A percentile compares a stretch with the other conserved stretches of the same genome.
phyloP scores from a whole-genome alignment of 805 yeast genomes.

The Hanseniaspora guilliermondii region DNA sequence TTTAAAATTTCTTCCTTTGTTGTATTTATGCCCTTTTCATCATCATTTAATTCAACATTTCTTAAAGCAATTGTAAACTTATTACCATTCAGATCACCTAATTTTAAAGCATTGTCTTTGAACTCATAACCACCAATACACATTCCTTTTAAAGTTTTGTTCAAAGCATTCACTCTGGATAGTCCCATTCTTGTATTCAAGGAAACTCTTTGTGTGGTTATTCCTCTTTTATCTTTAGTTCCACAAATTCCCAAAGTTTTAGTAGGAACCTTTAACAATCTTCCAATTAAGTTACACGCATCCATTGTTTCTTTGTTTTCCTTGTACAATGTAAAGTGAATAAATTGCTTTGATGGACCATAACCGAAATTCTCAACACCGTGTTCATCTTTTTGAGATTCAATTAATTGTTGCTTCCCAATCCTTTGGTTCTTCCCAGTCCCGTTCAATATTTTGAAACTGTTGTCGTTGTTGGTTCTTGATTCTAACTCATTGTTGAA shows the following conservation, averaged over 20 bases:
- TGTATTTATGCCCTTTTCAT: constrained; percentile 16
- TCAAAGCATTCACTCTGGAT: constrained; percentile 63
- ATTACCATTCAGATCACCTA: constrained; percentile 83
- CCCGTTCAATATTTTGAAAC: constrained; percentile 49
- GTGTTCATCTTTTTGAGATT: constrained; percentile 30
- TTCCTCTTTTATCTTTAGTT: constrained; percentile 92
- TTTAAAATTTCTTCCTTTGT: constrained; percentile 27
- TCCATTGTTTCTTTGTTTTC: constrained; percentile 98
- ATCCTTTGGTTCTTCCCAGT: constrained; percentile 31
- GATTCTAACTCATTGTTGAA: constrained; percentile 70
- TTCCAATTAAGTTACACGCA: constrained; percentile 62
- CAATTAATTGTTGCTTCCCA: constrained; percentile 29
- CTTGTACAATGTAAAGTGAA: constrained; percentile 74
- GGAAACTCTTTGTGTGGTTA: constrained; percentile 74
- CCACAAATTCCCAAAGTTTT: constrained; percentile 74
- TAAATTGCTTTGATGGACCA: constrained; percentile 55
- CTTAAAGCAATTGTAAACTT: constrained; percentile 78
- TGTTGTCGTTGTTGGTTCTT: constrained; percentile 55
- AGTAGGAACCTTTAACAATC: constrained; percentile 61
- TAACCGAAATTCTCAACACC: constrained; percentile 57
- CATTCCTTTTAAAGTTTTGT: constrained; percentile 64
- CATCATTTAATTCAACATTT: constrained; percentile 38
- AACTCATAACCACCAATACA: constrained; percentile 69
- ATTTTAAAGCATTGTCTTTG: constrained; percentile 43
- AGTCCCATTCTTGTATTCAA: constrained; percentile 50